Evolutionary conservation across 2,329 filamentous ascomycete genomes (phyloP).

Genomic region (Cladosporium velox): DNA sequence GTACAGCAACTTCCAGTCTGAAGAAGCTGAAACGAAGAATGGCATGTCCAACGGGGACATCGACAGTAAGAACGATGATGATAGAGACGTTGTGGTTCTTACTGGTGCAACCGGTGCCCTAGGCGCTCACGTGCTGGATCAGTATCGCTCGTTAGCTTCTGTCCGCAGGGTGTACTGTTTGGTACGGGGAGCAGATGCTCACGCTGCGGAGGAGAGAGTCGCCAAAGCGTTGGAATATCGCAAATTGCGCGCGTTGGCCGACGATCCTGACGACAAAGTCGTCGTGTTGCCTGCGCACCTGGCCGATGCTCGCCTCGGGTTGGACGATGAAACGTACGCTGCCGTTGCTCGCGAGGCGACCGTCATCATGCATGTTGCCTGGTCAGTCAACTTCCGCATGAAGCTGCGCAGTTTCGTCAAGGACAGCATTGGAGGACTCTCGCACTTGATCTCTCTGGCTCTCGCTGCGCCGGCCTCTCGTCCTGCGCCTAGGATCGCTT

Average conservation of each 20-base stretch:
- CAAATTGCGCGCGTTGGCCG: conserved; percentile 35
- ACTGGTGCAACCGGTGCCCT: conserved; percentile 56
- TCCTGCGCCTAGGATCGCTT: conserved; percentile 45
- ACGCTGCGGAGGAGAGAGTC: conserved; percentile 50
- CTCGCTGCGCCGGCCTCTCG: conserved; percentile 34
- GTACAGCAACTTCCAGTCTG: conserved; percentile 46
- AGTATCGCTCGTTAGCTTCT: conserved; percentile 42
- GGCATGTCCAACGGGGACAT: conserved; percentile 6
- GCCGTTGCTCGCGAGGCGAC: conserved; percentile 48
- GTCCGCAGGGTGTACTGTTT: conserved; percentile 58
- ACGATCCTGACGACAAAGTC: conserved; percentile 40
- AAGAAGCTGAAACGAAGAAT: conserved; percentile 5
- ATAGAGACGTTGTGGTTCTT: conserved; percentile 40
- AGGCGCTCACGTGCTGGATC: conserved; percentile 53
- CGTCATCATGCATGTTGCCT: conserved; percentile 63
- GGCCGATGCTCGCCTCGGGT: conserved; percentile 51
- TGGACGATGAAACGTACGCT: conserved; percentile 46
- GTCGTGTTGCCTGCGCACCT: conserved; percentile 53
- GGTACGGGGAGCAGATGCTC: conserved; percentile 50
- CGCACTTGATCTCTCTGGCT: conserved; percentile 52
- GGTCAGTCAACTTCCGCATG: conserved; percentile 66
- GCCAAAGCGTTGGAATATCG: conserved; percentile 46
- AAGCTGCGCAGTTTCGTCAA: conserved; percentile 57
- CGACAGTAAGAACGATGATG: conserved; percentile 20
- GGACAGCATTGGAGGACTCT: conserved; percentile 54